Evolutionary conservation across 305 asterid genomes (phyloP), one percentile per base, ranked within the genome.

Genomic region (Fraxinus dipetala): DNA sequence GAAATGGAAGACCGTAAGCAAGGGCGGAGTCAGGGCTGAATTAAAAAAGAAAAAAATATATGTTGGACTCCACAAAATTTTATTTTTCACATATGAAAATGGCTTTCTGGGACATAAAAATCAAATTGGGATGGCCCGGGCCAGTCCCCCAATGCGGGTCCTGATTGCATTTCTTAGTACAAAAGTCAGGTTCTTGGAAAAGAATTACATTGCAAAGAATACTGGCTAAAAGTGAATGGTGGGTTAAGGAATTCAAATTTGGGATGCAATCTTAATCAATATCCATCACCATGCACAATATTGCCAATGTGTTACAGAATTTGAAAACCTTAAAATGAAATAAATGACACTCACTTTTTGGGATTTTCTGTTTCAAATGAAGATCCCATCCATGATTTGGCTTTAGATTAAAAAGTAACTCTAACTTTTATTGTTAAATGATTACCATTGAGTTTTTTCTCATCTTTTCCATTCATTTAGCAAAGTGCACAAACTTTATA

Each of bases 371-470:
- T 81, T 83, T 81, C 85, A 84, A 72, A 85, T 85, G 87, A 82
- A 87, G 83, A 85, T 84, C 78, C 69, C 86, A 54, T 84, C 26
- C 82, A 90, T 91, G 93, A 89, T 90, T 87, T 89, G 82, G 78
- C 81, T 90, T 87, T 91, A 83, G 91, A 87, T 84, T 90, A 81
- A 86, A 92, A 91, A 84, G 91, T 84, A 90, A 88, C 87, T 84
- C 83, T 79, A 89, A 84, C 89, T 89, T 92, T 87, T 82, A 85
- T 87, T 89, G 90, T 78, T 86, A 81, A 88, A 94, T 94, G 93
- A 92, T 92, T 90, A 85, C 89, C 79, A 45, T 83, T 70, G 35
- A 35, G 61, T 28, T 26, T 83, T 40, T 80, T 80, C 78, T 73
- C 16, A 24, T 63, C n/a, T 10, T 63, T 22, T 63, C n/a, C 30